A percentile compares a stretch with the other conserved stretches of the same genome.
Conservation (phyloP, 306 rosid genomes). For the Abrus pulchellus region DNA sequence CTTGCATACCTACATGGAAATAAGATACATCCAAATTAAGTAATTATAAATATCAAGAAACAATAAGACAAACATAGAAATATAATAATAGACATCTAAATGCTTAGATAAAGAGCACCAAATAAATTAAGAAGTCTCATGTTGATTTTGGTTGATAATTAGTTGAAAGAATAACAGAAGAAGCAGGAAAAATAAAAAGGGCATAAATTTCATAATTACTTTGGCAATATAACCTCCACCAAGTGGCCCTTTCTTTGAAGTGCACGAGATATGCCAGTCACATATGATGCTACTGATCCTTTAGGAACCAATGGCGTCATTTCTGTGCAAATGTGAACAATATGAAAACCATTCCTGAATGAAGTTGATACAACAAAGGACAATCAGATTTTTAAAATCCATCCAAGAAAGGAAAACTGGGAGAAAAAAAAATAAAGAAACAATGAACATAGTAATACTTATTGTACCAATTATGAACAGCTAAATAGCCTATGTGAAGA, state of each 20-base stretch:
- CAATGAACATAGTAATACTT: neutral
- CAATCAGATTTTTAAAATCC: constrained; percentile 44
- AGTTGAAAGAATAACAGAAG: constrained; percentile 31
- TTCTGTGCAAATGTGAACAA: constrained; percentile 92
- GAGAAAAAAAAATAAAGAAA: neutral
- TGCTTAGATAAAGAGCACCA: constrained; percentile 6
- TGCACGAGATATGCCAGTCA: constrained; percentile 86
- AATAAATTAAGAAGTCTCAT: constrained; percentile 38
- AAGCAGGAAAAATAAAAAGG: constrained; percentile 40
- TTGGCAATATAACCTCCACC: constrained; percentile 94
- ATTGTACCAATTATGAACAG: constrained; percentile 2
- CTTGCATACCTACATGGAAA: constrained; percentile 61
- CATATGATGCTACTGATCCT: constrained; percentile 83
- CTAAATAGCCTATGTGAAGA: neutral
- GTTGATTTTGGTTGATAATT: constrained; percentile 13
- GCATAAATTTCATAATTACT: constrained; percentile 58
- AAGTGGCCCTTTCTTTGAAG: constrained; percentile 88
- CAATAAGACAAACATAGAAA: neutral
- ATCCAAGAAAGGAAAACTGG: neutral
- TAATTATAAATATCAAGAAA: constrained; percentile 36
- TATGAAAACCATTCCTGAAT: constrained; percentile 77
- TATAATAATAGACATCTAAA: constrained; percentile 23
- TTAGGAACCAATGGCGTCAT: constrained; percentile 80
- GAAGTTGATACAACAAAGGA: constrained; percentile 49
- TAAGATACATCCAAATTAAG: constrained; percentile 46